Evolutionary conservation across 2,329 filamentous ascomycete genomes (phyloP), one percentile per base, ranked within the genome.

Genomic region (Cordyceps cicadae): DNA sequence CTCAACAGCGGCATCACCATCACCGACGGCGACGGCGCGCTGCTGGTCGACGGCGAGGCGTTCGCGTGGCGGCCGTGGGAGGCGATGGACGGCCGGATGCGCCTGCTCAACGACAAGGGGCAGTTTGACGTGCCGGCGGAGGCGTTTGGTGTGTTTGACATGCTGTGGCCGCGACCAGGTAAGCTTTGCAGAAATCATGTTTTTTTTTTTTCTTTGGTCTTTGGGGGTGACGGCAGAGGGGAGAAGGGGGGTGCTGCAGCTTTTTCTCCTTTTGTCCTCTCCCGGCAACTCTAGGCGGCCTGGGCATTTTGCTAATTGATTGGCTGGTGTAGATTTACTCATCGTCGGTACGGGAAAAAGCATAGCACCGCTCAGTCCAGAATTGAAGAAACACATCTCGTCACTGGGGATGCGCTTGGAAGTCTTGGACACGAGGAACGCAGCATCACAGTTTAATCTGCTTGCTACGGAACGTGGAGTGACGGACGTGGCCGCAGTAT

Each of bases 381-480:
- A 85, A 66, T 90, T 90, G 49, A 86, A 88, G 66, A 80, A 80
- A 62, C 80, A 86, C 66, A 85, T 99, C 61, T 88, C 87, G 63
- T 81, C 83, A 34, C 74, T 97, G 48, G 94, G 94, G 0, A 89
- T 97, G 66, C 81, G 90, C 61, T 80, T 97, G 5, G 94, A 99
- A 69, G 81, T 97, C 3, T 82, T 93, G 69, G 94, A 97, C 75
- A 97, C 94, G 37, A 81, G 91, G 64, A 97, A 97, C 74, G 94
- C 94, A 9, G 90, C 93, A 1, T 88, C 92, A 39, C 92, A 97
- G 72, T 99, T 94, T 74, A 99, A 99, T 71, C 72, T 99, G 68
- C 77, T 99, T 59, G 93, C 92, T n/a, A 97, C 92, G 19, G 94
- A 99, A 77, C 80, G 94, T 56, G 93, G 94, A 1, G 86, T 94